Evolutionary conservation across 306 rosid genomes (phyloP).

Genomic region (Astragalus glycyphyllos): DNA sequence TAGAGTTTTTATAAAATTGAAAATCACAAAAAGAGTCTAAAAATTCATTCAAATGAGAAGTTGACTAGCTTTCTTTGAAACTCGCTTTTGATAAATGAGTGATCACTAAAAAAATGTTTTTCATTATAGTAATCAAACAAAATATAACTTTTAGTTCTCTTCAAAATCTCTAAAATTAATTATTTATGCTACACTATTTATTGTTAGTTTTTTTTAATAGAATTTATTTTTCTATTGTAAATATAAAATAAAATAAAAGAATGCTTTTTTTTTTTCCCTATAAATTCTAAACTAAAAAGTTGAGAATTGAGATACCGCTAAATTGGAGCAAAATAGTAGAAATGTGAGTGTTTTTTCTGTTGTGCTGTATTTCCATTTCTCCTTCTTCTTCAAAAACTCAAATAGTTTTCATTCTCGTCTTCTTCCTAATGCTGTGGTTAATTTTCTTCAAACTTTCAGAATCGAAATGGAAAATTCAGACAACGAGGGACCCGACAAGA

Average conservation of each 20-base stretch:
- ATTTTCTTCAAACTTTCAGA: constrained; percentile 37
- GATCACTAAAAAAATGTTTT: too few relatives aligned
- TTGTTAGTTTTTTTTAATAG: too few relatives aligned
- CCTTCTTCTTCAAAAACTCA: not conserved
- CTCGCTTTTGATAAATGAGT: too few relatives aligned
- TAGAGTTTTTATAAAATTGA: too few relatives aligned
- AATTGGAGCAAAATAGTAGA: not conserved
- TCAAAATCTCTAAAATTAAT: too few relatives aligned
- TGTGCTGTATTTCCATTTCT: not conserved
- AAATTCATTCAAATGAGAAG: too few relatives aligned
- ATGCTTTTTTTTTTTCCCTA: not conserved
- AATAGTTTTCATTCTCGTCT: constrained; percentile 12
- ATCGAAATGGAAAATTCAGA: constrained; percentile 69
- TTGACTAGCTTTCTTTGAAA: too few relatives aligned
- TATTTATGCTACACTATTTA: too few relatives aligned
- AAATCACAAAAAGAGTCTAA: too few relatives aligned
- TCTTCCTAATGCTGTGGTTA: constrained; percentile 22
- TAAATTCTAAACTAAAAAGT: not conserved
- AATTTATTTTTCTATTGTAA: too few relatives aligned
- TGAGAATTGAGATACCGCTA: not conserved
- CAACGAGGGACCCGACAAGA: constrained; percentile 73
- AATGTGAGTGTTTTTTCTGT: not conserved
- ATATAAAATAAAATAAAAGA: not conserved
- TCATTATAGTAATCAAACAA: too few relatives aligned
- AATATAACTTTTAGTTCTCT: too few relatives aligned